Base-by-base conservation (phyloP, 148 eudicot species). In the Pharnaceum exiguum region DNA sequence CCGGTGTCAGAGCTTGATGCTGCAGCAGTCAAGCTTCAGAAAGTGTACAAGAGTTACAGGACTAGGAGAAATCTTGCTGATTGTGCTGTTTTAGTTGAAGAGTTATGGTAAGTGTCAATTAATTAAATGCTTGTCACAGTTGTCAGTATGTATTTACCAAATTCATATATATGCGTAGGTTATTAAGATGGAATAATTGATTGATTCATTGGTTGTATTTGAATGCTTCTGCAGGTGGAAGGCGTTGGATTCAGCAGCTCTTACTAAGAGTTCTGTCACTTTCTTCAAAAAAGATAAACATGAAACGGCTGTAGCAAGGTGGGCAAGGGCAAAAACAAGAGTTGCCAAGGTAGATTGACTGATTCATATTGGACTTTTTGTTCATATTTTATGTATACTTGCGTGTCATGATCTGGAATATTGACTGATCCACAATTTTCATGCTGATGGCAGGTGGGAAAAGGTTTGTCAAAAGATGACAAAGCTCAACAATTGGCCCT, bases 41-140 rank as follows among this genome's bases (percentile, higher is more conserved):
- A 89, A 62, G 89, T 89, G 21, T 89, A 89, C 58, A 89, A 86
- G 83, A 86, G 96, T 67, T 86, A 85, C 32, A 44, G 96, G 46
- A 89, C 96, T 26, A 54, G 96, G 37, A 65, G 96, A 65, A 85
- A 89, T 37, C 82, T 89, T 53, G 96, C 96, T 18, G 96, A 86
- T 81, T 89, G 96, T 58, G 96, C 96, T 17, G 96, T 89, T 50
- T 90, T 89, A 48, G 85, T 86, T 45, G 96, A 89, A 55, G 94
- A 89, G 58, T 67, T 85, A 22, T 85, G 87, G 96, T 88, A 24
- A 31, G 88, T 75, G 10, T 30, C 22, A 17, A 7, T 57, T 7
- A 32, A 59, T 39, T 25, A 57, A n/a, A n/a, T n/a, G n/a, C n/a
- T 27, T 15, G 15, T 47, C 10, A 4, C 1, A n/a, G n/a, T 18